Conservation (phyloP, 306 rosid species). For the Chamaecrista fasciculata region DNA sequence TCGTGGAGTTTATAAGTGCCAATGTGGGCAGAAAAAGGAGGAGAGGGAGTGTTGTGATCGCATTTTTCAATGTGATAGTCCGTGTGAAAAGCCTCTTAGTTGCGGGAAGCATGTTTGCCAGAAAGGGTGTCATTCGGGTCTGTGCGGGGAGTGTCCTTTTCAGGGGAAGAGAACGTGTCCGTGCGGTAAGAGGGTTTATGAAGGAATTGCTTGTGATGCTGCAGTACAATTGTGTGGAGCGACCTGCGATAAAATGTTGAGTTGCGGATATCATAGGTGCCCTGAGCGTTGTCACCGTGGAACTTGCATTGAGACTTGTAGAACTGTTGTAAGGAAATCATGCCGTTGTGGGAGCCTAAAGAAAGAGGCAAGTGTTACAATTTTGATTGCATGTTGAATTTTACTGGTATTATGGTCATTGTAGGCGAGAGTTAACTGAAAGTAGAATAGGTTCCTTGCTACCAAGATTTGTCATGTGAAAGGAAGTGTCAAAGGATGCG, state of each 20-base stretch:
- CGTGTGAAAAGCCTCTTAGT: conserved; percentile 56
- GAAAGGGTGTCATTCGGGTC: conserved; percentile 75
- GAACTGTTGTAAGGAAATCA: conserved; percentile 65
- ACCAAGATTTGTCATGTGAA: conserved; percentile 88
- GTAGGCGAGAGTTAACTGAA: conserved; percentile 43
- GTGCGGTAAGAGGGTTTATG: conserved; percentile 72
- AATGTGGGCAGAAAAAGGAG: conserved; percentile 63
- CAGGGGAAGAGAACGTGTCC: conserved; percentile 90
- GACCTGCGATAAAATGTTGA: conserved; percentile 70
- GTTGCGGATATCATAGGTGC: conserved; percentile 76
- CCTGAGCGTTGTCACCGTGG: conserved; percentile 94
- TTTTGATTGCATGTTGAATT: conserved; percentile 28
- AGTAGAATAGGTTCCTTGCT: conserved; percentile 88
- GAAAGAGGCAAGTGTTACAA: conserved; percentile 68
- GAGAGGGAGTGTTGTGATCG: conserved; percentile 81
- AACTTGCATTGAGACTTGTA: conserved; percentile 67
- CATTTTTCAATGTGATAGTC: conserved; percentile 51
- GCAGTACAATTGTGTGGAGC: conserved; percentile 70
- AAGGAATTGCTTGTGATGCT: conserved; percentile 81
- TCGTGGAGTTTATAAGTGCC: conserved; percentile 49
- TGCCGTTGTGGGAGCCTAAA: conserved; percentile 88
- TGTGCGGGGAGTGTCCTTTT: conserved; percentile 75
- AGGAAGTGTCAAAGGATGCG: conserved; percentile 82
- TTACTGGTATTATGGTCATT: conserved; percentile 1
- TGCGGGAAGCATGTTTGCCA: conserved; percentile 81